phyloP scores from a whole-genome alignment of 352 stramenopile species.

The Pythium angustatum region DNA sequence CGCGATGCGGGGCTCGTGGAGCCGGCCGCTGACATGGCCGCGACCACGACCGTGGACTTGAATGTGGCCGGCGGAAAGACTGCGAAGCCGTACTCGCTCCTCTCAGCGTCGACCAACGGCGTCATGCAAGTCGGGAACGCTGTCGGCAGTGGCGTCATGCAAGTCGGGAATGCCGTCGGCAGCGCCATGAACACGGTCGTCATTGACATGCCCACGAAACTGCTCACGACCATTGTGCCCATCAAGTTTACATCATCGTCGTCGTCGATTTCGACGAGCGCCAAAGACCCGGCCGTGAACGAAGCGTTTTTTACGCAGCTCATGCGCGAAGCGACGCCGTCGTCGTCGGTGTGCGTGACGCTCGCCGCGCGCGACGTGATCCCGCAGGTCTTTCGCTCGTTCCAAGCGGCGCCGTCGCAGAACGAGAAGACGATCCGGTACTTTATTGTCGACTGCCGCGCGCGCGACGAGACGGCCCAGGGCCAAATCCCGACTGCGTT shows the following conservation, averaged over 20 bases:
- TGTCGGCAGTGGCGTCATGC: constrained; percentile 1
- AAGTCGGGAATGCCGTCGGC: constrained; percentile 48
- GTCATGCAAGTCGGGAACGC: constrained; percentile 46
- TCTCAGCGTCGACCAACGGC: constrained; percentile 66
- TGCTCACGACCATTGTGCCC: constrained; percentile 47
- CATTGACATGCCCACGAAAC: constrained; percentile 74
- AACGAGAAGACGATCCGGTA: constrained; percentile 56
- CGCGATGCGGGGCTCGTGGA: constrained; percentile 35
- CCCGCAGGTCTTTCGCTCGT: constrained; percentile 67
- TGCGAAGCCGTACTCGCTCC: constrained; percentile 46
- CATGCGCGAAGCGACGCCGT: constrained; percentile 44
- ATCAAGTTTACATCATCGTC: constrained; percentile 21
- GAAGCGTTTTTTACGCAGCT: constrained; percentile 63
- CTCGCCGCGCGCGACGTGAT: constrained; percentile 67
- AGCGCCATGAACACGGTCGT: constrained; percentile 36
- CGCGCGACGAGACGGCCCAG: constrained; percentile 37
- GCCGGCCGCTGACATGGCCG: not conserved
- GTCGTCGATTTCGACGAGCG: constrained; percentile 11
- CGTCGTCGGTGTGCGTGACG: constrained; percentile 53
- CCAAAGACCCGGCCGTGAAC: constrained; percentile 33
- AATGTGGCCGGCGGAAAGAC: constrained; percentile 10
- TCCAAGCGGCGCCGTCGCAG: constrained; percentile 41
- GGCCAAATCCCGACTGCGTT: constrained; percentile 79
- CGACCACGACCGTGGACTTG: not conserved
- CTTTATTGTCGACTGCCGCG: constrained; percentile 79